Base-by-base conservation (phyloP, 768 basidiomycete genomes). In the Boletus rubroflammeus region DNA sequence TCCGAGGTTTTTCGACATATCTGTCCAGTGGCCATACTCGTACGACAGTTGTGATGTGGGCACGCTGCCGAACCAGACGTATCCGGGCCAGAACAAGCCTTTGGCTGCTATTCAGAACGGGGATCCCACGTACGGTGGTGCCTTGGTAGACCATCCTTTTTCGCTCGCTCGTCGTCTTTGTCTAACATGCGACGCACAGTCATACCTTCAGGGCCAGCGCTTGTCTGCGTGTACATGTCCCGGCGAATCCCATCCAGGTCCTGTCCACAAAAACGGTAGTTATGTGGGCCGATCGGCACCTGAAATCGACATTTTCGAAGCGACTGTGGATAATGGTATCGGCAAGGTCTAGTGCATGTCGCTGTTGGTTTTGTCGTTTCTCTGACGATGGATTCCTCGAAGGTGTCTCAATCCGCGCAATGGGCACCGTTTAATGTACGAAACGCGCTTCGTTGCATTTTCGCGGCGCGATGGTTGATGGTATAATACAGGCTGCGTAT, bases 11-110 rank as follows among this genome's bases (percentile, higher is more conserved):
- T 45, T 49, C 41, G 47, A 47, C 43, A 53, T 35, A n/a, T 40
- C 19, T 11, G 1, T 51, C 56, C 15, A 72, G 75, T 86, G 84
- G 83, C 75, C 76, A 38, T 76, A 78, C 56, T 72, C 73, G 25
- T 85, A 85, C 54, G 73, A 80, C 57, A 72, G 78, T 0, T 92
- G 90, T 65, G 90, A 93, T 56, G 76, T 89, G 3, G 91, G 90
- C 2, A 91, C 89, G 2, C 76, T 90, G 40, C 77, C 79, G 3
- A 93, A 92, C 62, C 90, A 92, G 64, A 85, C 87, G 11, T 63
- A 74, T 50, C 74, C 77, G 8, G 79, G 75, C 6, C 52, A 64
- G 52, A 74, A 67, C 15, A 57, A 60, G 13, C 86, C 86, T 11
- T 54, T 73, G 3, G 76, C 77, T 17, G 78, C 81, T 49, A 40